These are phyloP conservation scores for Teratosphaeria pseudoeucalypti DNA, from an alignment of 2,329 filamentous ascomycete genomes.

Conservation along the genomic window DNA sequence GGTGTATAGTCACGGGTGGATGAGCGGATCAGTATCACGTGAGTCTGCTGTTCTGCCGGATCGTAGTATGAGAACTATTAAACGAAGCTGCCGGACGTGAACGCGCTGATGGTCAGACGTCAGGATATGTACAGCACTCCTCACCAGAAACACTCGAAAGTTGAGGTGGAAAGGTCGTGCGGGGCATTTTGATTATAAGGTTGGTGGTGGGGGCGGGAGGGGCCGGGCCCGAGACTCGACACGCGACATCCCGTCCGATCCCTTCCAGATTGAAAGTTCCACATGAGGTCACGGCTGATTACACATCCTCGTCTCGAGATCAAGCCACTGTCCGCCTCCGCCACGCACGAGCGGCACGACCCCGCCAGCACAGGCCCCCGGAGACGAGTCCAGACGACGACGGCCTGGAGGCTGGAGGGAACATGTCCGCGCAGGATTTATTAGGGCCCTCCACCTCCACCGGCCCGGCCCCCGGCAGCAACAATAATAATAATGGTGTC, in stretches of 20 bases:
- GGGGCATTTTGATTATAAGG: no score
- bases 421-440: background rate
- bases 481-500: background rate
- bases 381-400: background rate
- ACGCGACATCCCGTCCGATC: background rate
- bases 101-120: no score
- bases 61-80: no score
- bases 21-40: no score
- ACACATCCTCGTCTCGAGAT: background rate
- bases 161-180: no score
- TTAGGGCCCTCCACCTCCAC: background rate
- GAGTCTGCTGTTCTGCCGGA: no score
- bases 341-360: background rate
- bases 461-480: background rate
- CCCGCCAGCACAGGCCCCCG: background rate
- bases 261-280: background rate
- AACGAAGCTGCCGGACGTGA: no score
- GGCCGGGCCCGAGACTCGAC: background rate
- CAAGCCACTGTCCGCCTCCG: background rate
- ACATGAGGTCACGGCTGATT: no score
- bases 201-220: no score
- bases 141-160: no score
- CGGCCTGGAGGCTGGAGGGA: background rate
- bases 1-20: no score
- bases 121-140: no score